Evolutionary conservation across 2,329 filamentous ascomycete species (phyloP).

Genomic region (Fusarium xyrophilum): DNA sequence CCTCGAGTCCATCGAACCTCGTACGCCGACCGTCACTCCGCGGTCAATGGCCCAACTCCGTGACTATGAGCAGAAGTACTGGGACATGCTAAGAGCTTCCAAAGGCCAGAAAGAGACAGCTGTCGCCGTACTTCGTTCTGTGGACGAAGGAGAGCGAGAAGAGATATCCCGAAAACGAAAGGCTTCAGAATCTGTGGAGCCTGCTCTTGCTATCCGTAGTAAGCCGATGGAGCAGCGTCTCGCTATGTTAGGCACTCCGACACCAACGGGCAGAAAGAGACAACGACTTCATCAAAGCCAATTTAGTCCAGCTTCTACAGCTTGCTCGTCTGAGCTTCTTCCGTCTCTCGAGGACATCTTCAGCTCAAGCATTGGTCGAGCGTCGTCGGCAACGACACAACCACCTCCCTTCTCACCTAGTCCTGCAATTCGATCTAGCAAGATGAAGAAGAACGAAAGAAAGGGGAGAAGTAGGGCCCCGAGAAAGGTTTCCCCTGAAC

Average conservation of each 20-base stretch:
- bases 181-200: fast-evolving
- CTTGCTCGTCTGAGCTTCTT: background rate
- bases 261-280: fast-evolving
- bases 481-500: fast-evolving
- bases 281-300: fast-evolving
- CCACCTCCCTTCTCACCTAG: fast-evolving
- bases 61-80: too few species aligned
- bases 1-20: background rate
- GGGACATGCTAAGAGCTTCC: too few species aligned
- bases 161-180: fast-evolving
- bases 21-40: background rate
- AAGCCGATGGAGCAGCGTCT: background rate
- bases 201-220: background rate
- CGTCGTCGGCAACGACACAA: fast-evolving
- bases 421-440: fast-evolving
- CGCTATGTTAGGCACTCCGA: fast-evolving
- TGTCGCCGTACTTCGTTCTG: background rate
- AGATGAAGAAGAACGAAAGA: fast-evolving
- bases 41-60: too few species aligned
- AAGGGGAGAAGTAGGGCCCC: background rate
- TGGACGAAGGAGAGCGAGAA: fast-evolving
- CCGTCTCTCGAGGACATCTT: background rate
- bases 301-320: fast-evolving
- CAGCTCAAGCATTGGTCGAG: background rate
- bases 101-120: background rate